These are phyloP conservation scores for Beverwykella pulmonaria DNA, from an alignment of 495 filamentous ascomycete genomes.

Conservation along the genomic window DNA sequence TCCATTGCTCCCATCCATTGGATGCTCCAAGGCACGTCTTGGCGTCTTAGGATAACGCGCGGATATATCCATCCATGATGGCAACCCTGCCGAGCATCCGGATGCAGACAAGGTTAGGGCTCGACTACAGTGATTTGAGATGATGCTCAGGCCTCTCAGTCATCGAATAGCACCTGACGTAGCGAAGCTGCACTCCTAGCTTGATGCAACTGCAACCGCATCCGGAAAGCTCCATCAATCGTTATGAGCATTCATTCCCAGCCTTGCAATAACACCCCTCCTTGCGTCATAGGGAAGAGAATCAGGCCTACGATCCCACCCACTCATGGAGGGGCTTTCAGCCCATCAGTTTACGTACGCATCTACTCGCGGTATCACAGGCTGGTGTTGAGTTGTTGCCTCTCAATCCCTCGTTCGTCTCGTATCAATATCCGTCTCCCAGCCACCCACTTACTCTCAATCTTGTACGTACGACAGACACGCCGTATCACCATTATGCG, in stretches of 20 bases:
- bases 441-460: constrained; percentile 1
- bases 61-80: not conserved
- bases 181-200: not conserved
- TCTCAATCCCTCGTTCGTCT: not conserved
- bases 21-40: not conserved
- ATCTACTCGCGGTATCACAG: not conserved
- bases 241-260: not conserved
- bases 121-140: not conserved
- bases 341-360: not conserved
- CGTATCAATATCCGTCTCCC: constrained; percentile 19
- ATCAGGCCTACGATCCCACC: not conserved
- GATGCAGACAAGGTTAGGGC: not conserved
- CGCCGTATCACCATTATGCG: constrained; percentile 19
- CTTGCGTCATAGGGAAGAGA: constrained; percentile 17
- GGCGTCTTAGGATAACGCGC: not conserved
- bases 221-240: constrained; percentile 10
- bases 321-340: not conserved
- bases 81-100: not conserved
- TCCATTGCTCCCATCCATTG: not conserved
- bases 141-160: not conserved
- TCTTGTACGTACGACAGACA: not conserved
- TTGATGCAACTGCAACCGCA: constrained; percentile 4
- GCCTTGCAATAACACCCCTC: constrained; percentile 1
- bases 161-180: constrained; percentile 2
- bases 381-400: not conserved